Evolutionary conservation across 2,329 filamentous ascomycete genomes (phyloP).

Genomic region (Calcarisporium arbuscula): DNA sequence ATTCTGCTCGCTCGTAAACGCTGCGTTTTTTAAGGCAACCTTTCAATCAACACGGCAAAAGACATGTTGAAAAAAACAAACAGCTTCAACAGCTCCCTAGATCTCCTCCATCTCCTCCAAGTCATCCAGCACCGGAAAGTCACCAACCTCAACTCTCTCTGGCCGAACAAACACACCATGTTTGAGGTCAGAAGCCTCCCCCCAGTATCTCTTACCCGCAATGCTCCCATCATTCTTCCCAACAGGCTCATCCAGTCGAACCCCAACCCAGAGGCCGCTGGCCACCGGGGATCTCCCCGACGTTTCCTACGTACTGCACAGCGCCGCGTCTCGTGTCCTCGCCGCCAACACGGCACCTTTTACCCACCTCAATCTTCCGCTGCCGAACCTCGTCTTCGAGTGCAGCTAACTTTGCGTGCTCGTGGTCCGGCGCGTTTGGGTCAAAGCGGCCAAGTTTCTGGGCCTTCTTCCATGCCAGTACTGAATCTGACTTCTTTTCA

Average conservation of each 20-base stretch:
- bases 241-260: conserved; percentile 71
- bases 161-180: conserved; percentile 74
- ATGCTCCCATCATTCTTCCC: conserved; percentile 79
- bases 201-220: conserved; percentile 63
- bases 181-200: conserved; percentile 55
- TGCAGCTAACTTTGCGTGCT: conserved; percentile 64
- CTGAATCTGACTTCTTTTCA: conserved; percentile 77
- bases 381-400: conserved; percentile 63
- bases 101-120: conserved; percentile 75
- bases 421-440: conserved; percentile 68
- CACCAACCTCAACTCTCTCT: conserved; percentile 70
- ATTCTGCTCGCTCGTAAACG: no score
- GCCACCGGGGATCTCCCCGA: conserved; percentile 65
- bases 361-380: conserved; percentile 59
- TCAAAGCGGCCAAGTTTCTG: conserved; percentile 96
- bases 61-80: no score
- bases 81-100: no score
- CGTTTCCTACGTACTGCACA: conserved; percentile 65
- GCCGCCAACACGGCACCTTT: conserved; percentile 58
- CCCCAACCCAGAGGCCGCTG: conserved; percentile 64
- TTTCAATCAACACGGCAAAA: no score
- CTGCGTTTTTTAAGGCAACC: no score
- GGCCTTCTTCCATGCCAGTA: conserved; percentile 92
- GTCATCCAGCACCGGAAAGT: conserved; percentile 65
- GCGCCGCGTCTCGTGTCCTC: conserved; percentile 65